These are phyloP conservation scores for Chaetomium olivaceum DNA, from an alignment of 2,329 filamentous ascomycete species.

Conservation along the genomic window DNA sequence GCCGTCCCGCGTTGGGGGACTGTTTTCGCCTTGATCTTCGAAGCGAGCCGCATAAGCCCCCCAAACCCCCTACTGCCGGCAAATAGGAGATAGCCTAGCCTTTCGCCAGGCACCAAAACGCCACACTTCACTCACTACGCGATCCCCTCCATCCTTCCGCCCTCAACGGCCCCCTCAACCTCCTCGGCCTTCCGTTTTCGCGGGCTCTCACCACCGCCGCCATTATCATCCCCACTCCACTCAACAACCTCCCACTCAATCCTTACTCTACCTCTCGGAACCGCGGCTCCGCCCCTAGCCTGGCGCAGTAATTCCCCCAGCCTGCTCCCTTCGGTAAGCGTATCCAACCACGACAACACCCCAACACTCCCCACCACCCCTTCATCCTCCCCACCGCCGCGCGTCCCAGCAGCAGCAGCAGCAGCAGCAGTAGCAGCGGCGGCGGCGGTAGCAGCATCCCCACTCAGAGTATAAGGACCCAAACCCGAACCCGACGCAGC, in stretches of 20 bases:
- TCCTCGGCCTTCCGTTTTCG: conserved; percentile 55
- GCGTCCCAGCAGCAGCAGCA: conserved; percentile 24
- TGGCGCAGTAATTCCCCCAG: conserved; percentile 65
- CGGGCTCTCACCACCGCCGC: conserved; percentile 36
- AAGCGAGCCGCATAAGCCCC: not conserved
- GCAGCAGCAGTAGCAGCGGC: not conserved
- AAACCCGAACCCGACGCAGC: not conserved
- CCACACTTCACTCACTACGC: conserved; percentile 6
- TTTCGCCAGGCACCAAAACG: no score
- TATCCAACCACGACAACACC: conserved; percentile 82
- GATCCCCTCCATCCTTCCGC: conserved; percentile 23
- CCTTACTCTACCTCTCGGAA: conserved; percentile 58
- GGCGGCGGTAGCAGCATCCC: not conserved
- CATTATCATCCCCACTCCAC: conserved; percentile 55
- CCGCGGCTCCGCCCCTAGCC: conserved; percentile 56
- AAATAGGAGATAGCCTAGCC: not conserved
- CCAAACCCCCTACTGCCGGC: not conserved
- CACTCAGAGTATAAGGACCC: not conserved
- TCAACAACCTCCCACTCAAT: conserved; percentile 86
- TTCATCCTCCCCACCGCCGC: conserved; percentile 25
- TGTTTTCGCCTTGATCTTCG: not conserved
- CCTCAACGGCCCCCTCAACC: conserved; percentile 36
- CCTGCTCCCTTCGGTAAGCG: conserved; percentile 72
- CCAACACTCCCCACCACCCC: conserved; percentile 59
- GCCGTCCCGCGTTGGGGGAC: not conserved